Percentiles rank a stretch among this genome's conserved stretches.
phyloP scores from a whole-genome alignment of 2,329 filamentous ascomycete genomes.

The Phialophora chinensis region DNA sequence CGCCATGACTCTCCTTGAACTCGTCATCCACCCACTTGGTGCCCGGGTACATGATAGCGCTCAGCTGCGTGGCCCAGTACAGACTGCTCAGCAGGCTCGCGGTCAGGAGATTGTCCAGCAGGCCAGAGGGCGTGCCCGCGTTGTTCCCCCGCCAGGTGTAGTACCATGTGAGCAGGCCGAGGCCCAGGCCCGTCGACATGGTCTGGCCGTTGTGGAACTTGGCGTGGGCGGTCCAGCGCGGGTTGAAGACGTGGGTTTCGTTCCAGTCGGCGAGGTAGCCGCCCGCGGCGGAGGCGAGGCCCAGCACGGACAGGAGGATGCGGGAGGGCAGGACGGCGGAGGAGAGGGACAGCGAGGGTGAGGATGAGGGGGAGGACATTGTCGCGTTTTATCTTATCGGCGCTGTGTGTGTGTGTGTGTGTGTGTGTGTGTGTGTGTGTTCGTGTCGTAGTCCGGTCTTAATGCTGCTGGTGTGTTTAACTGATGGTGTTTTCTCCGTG shows the following conservation, averaged over 20 bases:
- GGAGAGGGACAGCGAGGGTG: conserved; percentile 13
- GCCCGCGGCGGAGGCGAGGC: conserved; percentile 17
- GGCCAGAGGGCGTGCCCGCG: neutral
- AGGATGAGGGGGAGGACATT: neutral
- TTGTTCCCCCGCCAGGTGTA: conserved; percentile 25
- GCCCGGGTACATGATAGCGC: conserved; percentile 56
- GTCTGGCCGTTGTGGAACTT: conserved; percentile 62
- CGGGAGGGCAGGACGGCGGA: conserved; percentile 23
- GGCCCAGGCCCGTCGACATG: conserved; percentile 46
- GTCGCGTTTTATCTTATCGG: neutral
- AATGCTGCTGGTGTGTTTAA: neutral
- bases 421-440: neutral
- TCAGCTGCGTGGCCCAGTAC: conserved; percentile 40
- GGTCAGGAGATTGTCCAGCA: conserved; percentile 22
- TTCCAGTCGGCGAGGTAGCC: conserved; percentile 42
- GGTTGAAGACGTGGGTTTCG: conserved; percentile 57
- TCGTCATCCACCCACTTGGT: conserved; percentile 54
- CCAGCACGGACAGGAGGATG: conserved; percentile 23
- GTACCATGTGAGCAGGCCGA: conserved; percentile 26
- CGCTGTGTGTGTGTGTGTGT: no score
- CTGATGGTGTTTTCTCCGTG: no score
- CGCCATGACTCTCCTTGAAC: conserved; percentile 41
- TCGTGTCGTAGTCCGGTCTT: no score
- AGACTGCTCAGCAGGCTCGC: conserved; percentile 26
- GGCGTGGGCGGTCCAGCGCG: conserved; percentile 58